These are phyloP conservation scores for Mortierella hygrophila DNA, from an alignment of 192 early-diverging fungal genomes.

Conservation along the genomic window DNA sequence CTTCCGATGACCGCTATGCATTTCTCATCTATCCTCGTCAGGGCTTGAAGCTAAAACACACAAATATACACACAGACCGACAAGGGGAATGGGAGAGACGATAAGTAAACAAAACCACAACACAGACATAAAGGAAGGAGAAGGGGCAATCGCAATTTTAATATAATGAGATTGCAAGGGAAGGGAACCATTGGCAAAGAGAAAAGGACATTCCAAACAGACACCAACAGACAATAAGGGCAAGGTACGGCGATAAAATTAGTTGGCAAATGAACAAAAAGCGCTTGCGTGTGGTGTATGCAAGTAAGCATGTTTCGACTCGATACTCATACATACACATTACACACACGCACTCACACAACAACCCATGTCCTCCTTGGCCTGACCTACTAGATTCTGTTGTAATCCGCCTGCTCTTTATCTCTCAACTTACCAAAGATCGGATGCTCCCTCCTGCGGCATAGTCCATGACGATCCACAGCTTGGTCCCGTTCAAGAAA, in stretches of 20 bases:
- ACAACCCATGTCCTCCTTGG: background rate
- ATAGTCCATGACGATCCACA: slow-evolving; percentile 99
- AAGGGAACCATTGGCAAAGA: background rate
- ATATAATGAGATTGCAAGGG: background rate
- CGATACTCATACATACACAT: background rate
- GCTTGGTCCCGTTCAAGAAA: slow-evolving; percentile 88
- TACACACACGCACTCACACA: background rate
- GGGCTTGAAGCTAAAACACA: slow-evolving; percentile 61
- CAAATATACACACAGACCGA: slow-evolving; percentile 60
- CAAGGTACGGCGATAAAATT: background rate
- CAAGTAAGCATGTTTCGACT: background rate
- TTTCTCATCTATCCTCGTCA: slow-evolving; percentile 80
- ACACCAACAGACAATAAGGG: background rate
- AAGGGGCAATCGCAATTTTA: background rate
- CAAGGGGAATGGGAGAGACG: background rate
- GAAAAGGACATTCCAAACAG: background rate
- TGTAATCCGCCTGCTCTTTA: background rate
- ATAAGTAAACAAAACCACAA: background rate
- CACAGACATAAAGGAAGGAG: background rate
- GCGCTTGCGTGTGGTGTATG: no score
- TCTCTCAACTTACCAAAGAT: slow-evolving; percentile 64
- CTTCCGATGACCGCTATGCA: slow-evolving; percentile 91
- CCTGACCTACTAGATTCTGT: background rate
- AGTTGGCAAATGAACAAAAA: background rate
- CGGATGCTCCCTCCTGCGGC: slow-evolving; percentile 94